Percentiles rank a stretch among this genome's conserved stretches.
These are phyloP conservation scores for Plenodomus biglobosus DNA, from an alignment of 2,329 filamentous ascomycete genomes.

Conservation along the genomic window DNA sequence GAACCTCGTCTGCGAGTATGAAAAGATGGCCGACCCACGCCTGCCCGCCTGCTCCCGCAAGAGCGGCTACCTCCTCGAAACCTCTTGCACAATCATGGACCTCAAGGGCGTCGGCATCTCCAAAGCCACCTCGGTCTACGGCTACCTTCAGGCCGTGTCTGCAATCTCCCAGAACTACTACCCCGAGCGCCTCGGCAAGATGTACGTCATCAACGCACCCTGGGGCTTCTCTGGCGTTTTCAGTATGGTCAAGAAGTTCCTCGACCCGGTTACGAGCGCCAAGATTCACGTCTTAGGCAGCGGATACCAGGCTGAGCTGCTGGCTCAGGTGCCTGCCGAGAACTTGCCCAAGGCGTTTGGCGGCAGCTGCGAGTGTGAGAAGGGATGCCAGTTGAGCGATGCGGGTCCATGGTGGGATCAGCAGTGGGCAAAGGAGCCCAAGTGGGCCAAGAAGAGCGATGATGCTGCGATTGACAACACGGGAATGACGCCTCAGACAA, in stretches of 20 bases:
- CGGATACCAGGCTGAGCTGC: conserved; percentile 79
- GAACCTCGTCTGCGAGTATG: conserved; percentile 97
- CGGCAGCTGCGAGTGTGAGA: conserved; percentile 76
- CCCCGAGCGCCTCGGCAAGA: conserved; percentile 90
- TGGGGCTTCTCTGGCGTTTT: conserved; percentile 93
- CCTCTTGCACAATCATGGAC: conserved; percentile 98
- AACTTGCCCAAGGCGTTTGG: conserved; percentile 88
- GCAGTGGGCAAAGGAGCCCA: conserved; percentile 63
- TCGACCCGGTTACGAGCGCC: conserved; percentile 92
- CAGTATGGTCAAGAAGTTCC: conserved; percentile 84
- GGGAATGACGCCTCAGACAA: conserved; percentile 31
- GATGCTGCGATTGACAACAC: conserved; percentile 37
- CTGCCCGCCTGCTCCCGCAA: conserved; percentile 95
- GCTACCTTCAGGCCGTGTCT: conserved; percentile 82
- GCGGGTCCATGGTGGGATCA: conserved; percentile 84
- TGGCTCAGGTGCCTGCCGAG: conserved; percentile 82
- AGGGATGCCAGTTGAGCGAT: conserved; percentile 85
- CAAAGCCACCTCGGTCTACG: conserved; percentile 81
- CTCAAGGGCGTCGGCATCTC: conserved; percentile 87
- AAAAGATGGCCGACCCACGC: conserved; percentile 89
- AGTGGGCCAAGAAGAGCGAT: conserved; percentile 49
- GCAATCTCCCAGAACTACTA: conserved; percentile 98
- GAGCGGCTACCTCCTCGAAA: conserved; percentile 85
- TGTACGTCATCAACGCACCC: conserved; percentile 97
- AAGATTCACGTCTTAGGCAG: conserved; percentile 92